Conservation (phyloP, 495 filamentous ascomycete species). For the Cladorrhinum samala region DNA sequence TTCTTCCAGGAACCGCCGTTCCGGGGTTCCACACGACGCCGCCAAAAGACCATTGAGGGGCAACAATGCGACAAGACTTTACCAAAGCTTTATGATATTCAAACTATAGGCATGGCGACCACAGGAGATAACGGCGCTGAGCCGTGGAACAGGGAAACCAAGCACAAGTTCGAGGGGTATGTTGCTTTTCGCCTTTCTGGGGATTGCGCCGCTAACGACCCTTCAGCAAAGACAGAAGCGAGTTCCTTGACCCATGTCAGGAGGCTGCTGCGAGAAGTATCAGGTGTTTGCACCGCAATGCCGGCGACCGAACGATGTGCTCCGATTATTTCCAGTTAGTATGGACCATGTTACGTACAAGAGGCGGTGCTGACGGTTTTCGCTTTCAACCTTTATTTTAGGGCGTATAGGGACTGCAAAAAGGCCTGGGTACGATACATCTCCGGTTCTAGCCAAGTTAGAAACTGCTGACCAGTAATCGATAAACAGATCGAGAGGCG, state of each 20-base stretch:
- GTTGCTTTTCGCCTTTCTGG: background rate
- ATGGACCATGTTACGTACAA: background rate
- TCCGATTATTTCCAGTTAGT: conserved; percentile 88
- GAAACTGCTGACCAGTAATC: conserved; percentile 14
- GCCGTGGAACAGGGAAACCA: conserved; percentile 13
- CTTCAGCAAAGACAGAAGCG: conserved; percentile 68
- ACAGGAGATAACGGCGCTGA: background rate
- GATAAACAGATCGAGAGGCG: conserved; percentile 42
- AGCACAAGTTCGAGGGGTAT: conserved; percentile 12
- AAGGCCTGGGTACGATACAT: conserved; percentile 71
- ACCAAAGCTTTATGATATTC: background rate
- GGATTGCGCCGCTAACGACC: background rate
- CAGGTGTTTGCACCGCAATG: conserved; percentile 81
- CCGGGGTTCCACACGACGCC: background rate
- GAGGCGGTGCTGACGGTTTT: no score
- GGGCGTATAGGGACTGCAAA: conserved; percentile 91
- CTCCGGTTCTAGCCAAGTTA: background rate
- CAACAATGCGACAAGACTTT: background rate
- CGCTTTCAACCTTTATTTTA: no score
- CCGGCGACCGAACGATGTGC: conserved; percentile 78
- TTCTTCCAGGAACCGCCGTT: background rate
- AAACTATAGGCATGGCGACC: conserved; percentile 9
- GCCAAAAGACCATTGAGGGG: background rate
- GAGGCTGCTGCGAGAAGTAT: conserved; percentile 84
- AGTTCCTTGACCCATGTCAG: conserved; percentile 92